These are phyloP conservation scores for Cardamine chenopodiifolia DNA, from an alignment of 345 rosid species.

Conservation along the genomic window DNA sequence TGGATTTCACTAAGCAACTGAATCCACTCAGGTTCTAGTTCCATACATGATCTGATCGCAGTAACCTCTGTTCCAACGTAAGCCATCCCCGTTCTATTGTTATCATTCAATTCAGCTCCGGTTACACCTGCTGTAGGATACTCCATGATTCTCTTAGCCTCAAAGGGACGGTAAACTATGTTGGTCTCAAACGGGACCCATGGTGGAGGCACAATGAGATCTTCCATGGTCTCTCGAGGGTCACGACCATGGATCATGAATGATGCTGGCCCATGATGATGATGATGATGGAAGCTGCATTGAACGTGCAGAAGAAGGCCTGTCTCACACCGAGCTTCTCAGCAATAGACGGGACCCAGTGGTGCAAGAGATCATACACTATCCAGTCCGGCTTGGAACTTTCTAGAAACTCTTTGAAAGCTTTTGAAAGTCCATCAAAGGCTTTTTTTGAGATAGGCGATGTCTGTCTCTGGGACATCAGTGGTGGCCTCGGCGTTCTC, in stretches of 20 bases:
- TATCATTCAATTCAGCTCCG: not conserved
- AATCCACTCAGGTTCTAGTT: constrained; percentile 40
- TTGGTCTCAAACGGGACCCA: constrained; percentile 27
- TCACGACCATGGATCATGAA: constrained; percentile 16
- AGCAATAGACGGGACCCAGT: not conserved
- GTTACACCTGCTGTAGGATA: not conserved
- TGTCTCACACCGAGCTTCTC: not conserved
- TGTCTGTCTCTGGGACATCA: not conserved
- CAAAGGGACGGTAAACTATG: constrained; percentile 25
- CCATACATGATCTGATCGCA: constrained; percentile 22
- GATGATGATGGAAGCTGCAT: not conserved
- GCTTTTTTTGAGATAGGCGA: not conserved
- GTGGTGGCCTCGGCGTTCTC: not conserved
- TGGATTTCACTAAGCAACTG: constrained; percentile 26
- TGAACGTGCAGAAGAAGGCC: not conserved
- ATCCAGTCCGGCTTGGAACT: no score
- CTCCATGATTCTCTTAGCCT: not conserved
- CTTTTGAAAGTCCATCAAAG: not conserved
- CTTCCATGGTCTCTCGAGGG: constrained; percentile 10
- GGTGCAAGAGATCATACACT: not conserved
- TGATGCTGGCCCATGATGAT: constrained; percentile 1
- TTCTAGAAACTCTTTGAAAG: not conserved
- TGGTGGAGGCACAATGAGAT: constrained; percentile 10
- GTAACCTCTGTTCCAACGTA: constrained; percentile 24
- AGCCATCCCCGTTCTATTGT: not conserved